Evolutionary conservation across 345 rosid species (phyloP), one percentile per base, ranked within the genome.

Genomic region (Lagerstroemia speciosa): DNA sequence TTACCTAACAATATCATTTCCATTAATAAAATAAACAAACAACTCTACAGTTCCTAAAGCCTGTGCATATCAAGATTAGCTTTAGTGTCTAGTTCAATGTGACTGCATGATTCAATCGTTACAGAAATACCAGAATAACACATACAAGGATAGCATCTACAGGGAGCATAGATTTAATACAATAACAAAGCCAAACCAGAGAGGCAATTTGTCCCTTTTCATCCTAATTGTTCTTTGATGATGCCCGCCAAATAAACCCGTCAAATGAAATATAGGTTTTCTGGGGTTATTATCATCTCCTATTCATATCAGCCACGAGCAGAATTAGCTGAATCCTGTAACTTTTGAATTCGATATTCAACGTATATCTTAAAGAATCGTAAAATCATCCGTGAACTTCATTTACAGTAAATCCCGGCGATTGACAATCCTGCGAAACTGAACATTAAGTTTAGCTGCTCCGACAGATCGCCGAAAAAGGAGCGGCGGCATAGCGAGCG

Each of bases 1-100:
- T 77, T 84, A 78, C 71, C 98, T 90, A 30, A 43, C 22, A 11
- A 73, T 65, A 41, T 1, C 62, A 58, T 64, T 69, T 74, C 65
- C 43, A 30, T 12, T 26, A 65, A 34, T 20, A 17, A 37, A 65
- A 48, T 6, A 7, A 22, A 33, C 9, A 8, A 10, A 2, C 45
- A 16, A 20, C 55, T 48, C 5, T 48, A 15, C 3, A 20, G 55
- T 48, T 19, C 24, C 55, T 20, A 20, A 6, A 2, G 24, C 0
- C 8, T 19, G 24, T 48, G 55, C 55, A 48, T 48, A 48, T 48
- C 43, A 38, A 43, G 11, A 4, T 46, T 19, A 46, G 53, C 53
- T 46, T 46, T 3, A 7, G 19, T 48, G 5, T 22, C 29, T 24
- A n/a, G 60, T 53, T 22, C 8, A 53, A 53, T 53, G 60, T 3